Conservation (phyloP, 148 eudicot species). For the Camellia granthamiana region DNA sequence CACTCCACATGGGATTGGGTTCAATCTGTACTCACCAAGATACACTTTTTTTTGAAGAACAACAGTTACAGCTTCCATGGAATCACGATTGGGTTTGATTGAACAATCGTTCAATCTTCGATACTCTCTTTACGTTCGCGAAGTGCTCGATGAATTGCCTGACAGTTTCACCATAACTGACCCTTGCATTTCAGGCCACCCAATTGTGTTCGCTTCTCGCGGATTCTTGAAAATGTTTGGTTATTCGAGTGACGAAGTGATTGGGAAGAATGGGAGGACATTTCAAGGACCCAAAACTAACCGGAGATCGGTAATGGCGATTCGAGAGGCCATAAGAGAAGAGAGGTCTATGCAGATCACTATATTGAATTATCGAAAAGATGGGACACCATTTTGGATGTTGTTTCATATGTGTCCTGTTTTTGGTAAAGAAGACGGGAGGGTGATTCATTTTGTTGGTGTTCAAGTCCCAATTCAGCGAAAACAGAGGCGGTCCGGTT, state of each 20-base stretch:
- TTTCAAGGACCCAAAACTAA: constrained; percentile 77
- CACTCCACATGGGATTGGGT: constrained; percentile 75
- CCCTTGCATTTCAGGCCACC: constrained; percentile 78
- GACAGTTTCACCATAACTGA: constrained; percentile 75
- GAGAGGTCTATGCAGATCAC: constrained; percentile 59
- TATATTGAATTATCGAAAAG: constrained; percentile 74
- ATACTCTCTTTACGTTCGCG: constrained; percentile 66
- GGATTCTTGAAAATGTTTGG: constrained; percentile 82
- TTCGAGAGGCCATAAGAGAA: constrained; percentile 82
- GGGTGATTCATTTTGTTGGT: constrained; percentile 66
- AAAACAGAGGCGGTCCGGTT: constrained; percentile 33
- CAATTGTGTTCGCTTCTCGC: constrained; percentile 81
- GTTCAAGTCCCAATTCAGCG: constrained; percentile 79
- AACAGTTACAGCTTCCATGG: constrained; percentile 46
- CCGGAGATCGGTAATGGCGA: constrained; percentile 74
- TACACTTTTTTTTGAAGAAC: constrained; percentile 24
- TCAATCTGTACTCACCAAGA: constrained; percentile 21
- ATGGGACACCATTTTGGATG: constrained; percentile 92
- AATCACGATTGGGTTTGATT: constrained; percentile 44
- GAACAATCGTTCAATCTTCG: constrained; percentile 52
- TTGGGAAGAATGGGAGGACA: constrained; percentile 84
- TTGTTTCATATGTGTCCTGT: constrained; percentile 85
- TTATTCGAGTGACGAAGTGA: constrained; percentile 66
- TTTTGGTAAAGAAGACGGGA: constrained; percentile 70
- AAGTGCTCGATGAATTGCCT: constrained; percentile 71